phyloP scores from a whole-genome alignment of 1,284 basidiomycete species.

The Ceratorhiza oryzae-sativae region DNA sequence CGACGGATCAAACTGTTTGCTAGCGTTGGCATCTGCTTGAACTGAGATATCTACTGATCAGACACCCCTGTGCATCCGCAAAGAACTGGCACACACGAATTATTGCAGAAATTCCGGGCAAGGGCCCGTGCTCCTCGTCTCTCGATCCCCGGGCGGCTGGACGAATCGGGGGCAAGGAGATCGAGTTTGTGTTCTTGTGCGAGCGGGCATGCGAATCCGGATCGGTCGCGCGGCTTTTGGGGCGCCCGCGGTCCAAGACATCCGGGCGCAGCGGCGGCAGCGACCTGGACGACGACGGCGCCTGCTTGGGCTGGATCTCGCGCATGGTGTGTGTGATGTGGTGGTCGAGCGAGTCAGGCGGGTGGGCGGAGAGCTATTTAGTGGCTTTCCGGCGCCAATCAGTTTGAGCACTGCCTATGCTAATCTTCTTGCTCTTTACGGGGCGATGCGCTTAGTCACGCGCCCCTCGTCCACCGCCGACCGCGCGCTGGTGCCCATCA shows the following conservation, averaged over 20 bases:
- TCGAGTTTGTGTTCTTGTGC: neutral
- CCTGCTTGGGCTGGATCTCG: neutral
- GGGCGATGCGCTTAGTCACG: conserved; percentile 1
- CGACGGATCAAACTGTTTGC: neutral
- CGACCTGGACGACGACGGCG: conserved; percentile 19
- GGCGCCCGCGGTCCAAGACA: conserved; percentile 8
- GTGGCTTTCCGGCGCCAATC: conserved; percentile 11
- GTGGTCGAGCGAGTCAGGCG: conserved; percentile 9
- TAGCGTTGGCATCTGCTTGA: neutral
- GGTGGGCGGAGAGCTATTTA: neutral
- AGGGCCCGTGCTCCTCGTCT: conserved; percentile 18
- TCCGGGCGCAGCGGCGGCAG: conserved; percentile 9
- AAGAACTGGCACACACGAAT: conserved; percentile 1
- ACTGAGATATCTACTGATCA: neutral
- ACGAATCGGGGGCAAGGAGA: conserved; percentile 30
- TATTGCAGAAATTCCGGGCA: conserved; percentile 20
- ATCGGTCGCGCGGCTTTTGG: conserved; percentile 21
- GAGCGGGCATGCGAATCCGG: neutral
- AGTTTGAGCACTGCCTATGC: conserved; percentile 6
- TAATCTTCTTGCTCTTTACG: neutral
- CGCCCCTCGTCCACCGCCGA: neutral
- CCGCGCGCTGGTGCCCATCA: neutral
- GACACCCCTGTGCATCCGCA: neutral
- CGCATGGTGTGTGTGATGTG: neutral
- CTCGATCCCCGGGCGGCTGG: conserved; percentile 4